These are phyloP conservation scores for Eremothecium cymbalariae DNA, from an alignment of 1,139 yeast genomes.

Conservation along the genomic window DNA sequence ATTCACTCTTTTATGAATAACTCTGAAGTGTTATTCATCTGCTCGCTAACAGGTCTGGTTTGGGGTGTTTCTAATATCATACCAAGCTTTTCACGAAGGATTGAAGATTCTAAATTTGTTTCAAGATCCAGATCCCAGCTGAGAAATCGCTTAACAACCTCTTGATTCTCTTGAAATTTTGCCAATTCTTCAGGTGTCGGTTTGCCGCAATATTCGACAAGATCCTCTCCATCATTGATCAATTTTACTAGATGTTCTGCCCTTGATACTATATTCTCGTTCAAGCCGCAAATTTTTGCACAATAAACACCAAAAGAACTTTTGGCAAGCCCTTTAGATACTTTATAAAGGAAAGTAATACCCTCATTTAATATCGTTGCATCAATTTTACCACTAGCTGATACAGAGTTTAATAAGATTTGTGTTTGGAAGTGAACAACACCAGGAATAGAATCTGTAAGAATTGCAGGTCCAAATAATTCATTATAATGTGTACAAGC, in stretches of 20 bases:
- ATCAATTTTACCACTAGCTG: too few species aligned
- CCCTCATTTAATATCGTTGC: constrained; percentile 4
- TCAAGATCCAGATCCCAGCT: constrained; percentile 30
- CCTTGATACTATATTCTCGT: constrained; percentile 25
- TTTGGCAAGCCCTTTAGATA: constrained; percentile 31
- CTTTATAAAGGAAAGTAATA: constrained; percentile 32
- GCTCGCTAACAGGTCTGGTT: too few species aligned
- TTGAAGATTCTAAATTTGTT: constrained; percentile 8
- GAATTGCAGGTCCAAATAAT: constrained; percentile 27
- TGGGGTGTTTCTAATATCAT: constrained; percentile 5
- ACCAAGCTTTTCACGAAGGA: constrained; percentile 1
- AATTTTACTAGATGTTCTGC: constrained; percentile 26
- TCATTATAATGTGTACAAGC: constrained; percentile 42
- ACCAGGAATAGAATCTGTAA: constrained; percentile 15
- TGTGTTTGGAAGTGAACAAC: constrained; percentile 29
- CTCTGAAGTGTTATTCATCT: too few species aligned
- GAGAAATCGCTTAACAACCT: constrained; percentile 28
- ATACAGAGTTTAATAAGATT: constrained; percentile 21
- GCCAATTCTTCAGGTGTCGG: constrained; percentile 18
- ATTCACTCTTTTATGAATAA: constrained; percentile 6
- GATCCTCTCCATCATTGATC: constrained; percentile 17
- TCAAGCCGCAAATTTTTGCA: constrained; percentile 35
- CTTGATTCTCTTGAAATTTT: constrained; percentile 20
- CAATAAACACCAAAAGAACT: constrained; percentile 37
- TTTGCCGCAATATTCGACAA: constrained; percentile 17